Percentiles rank a stretch among this genome's conserved stretches.
Conservation (phyloP, 2,329 filamentous ascomycete genomes). For the Zopfia rhizophila region DNA sequence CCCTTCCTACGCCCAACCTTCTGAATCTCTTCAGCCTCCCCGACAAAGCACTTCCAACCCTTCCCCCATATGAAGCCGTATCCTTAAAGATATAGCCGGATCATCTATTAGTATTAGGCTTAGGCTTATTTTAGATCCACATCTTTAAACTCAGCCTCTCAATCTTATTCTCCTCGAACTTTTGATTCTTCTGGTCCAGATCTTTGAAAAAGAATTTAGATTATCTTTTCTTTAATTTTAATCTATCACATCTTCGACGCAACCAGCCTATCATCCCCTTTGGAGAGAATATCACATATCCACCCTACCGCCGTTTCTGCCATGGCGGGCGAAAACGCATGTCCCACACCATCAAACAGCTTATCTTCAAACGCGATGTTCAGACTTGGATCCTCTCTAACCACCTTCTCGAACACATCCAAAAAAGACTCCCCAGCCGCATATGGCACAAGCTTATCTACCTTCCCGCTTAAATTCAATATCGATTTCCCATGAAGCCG, state of each 20-base stretch:
- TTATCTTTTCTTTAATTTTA: background rate
- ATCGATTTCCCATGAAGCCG: constrained; percentile 56
- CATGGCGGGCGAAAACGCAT: constrained; percentile 76
- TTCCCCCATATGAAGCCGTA: too few relatives aligned
- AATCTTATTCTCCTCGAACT: too few relatives aligned
- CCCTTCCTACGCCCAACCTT: too few relatives aligned
- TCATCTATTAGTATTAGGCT: too few relatives aligned
- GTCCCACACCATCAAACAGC: constrained; percentile 74
- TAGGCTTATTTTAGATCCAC: too few relatives aligned
- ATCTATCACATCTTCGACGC: constrained; percentile 38
- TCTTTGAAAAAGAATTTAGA: background rate
- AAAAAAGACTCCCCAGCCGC: constrained; percentile 69
- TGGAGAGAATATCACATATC: constrained; percentile 58
- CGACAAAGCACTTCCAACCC: too few relatives aligned
- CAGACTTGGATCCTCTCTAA: constrained; percentile 60
- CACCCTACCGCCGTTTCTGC: constrained; percentile 72
- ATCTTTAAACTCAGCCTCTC: background rate
- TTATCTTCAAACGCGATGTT: constrained; percentile 70
- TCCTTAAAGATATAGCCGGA: background rate
- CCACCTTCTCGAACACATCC: constrained; percentile 68
- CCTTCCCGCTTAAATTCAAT: constrained; percentile 65
- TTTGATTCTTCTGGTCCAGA: background rate
- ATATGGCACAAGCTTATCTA: constrained; percentile 79
- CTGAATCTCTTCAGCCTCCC: too few relatives aligned
- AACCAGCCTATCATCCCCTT: constrained; percentile 19